Base-by-base conservation (phyloP, 1,284 basidiomycete species). In the Wolfiporia cocos region DNA sequence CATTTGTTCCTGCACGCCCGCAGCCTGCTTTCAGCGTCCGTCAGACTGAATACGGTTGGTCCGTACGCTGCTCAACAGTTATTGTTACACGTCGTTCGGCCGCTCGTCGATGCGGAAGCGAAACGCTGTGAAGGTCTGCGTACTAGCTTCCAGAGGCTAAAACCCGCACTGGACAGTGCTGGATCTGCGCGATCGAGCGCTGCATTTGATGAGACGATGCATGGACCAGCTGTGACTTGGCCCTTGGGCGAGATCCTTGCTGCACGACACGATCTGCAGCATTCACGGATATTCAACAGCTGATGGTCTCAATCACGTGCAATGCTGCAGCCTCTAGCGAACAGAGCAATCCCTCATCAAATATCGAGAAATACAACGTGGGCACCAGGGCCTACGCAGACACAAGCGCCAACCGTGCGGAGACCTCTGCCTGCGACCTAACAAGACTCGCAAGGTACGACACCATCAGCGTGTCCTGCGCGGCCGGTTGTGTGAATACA, bases 261-360 rank as follows among this genome's bases (percentile, higher is more conserved):
- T 32, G 78, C 81, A 22, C 71, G 95, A 48, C 95, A 99, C 63
- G 95, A 98, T 66, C 68, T 93, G 55, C 86, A 96, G 61, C 95
- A 98, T 66, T 94, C 92, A 28, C 74, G 94, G 39, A 89, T 99
- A 51, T 99, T 99, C 73, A 99, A 99, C 64, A 89, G 86, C 65
- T 87, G 65, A 59, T 40, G 28, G 18, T 7, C n/a, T 32, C 17
- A 6, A 42, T 44, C 46, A n/a, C n/a, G 26, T 28, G 41, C 40
- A 43, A 44, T 43, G 32, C 32, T 19, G 14, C 7, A 34, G 7
- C 12, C 18, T 9, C n/a, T 29, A 9, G 28, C 28, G 28, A n/a
- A 40, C 26, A 40, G 12, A 28, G 4, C 24, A 19, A 39, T 38
- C 14, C n/a, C n/a, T n/a, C n/a, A n/a, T n/a, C n/a, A n/a, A n/a